phyloP scores from a whole-genome alignment of 495 filamentous ascomycete species.

The Aspergillus sclerotiicarbonarius region DNA sequence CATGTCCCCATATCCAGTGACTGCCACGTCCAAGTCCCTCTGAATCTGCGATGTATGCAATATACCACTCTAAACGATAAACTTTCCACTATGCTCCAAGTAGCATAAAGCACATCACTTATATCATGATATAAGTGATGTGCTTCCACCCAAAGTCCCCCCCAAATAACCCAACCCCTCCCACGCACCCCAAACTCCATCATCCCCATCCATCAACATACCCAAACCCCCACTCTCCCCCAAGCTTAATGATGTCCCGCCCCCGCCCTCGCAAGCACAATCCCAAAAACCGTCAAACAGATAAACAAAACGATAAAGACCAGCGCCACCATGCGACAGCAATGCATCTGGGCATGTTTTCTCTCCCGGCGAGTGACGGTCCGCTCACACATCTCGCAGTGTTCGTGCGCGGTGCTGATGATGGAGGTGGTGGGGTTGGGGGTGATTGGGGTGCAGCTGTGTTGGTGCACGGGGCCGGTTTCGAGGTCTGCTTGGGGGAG shows the following conservation, averaged over 20 bases:
- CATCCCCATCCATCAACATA: too few relatives aligned
- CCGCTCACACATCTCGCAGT: constrained; percentile 3
- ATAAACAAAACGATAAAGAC: not conserved
- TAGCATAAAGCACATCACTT: too few relatives aligned
- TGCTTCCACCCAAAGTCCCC: too few relatives aligned
- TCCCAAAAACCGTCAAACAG: not conserved
- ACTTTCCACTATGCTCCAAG: too few relatives aligned
- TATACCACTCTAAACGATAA: too few relatives aligned
- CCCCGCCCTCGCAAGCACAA: not conserved
- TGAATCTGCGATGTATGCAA: too few relatives aligned
- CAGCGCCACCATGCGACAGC: constrained; percentile 1
- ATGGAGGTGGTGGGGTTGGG: not conserved
- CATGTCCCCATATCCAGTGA: too few relatives aligned
- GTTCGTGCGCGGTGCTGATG: not conserved
- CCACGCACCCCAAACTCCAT: too few relatives aligned
- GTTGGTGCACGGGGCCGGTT: not conserved
- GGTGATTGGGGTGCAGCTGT: not conserved
- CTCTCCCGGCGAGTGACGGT: not conserved
- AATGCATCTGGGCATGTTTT: not conserved
- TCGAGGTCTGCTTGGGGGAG: constrained; percentile 1
- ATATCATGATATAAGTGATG: too few relatives aligned
- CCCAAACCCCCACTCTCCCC: too few relatives aligned
- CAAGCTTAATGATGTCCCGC: not conserved
- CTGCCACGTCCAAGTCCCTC: too few relatives aligned
- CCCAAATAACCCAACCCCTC: too few relatives aligned